These are phyloP conservation scores for Pythium insidiosum DNA, from an alignment of 352 stramenopile genomes.

Conservation along the genomic window DNA sequence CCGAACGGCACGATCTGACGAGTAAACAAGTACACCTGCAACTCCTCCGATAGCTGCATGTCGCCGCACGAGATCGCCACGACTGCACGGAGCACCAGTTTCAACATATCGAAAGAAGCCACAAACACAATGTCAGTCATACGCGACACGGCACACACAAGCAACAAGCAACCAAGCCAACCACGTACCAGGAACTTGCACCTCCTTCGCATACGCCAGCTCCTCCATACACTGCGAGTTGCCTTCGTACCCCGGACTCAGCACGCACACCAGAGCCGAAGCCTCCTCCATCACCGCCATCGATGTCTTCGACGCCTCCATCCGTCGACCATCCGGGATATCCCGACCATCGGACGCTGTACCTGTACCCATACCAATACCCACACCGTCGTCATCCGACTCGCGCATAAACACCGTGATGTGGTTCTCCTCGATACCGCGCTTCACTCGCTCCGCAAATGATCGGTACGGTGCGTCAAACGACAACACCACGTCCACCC, in stretches of 20 bases:
- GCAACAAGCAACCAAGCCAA: neutral
- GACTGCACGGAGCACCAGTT: slow-evolving; percentile 15
- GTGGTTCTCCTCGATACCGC: slow-evolving; percentile 61
- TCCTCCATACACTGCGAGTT: slow-evolving; percentile 72
- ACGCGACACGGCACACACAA: neutral
- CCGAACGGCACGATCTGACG: slow-evolving; percentile 74
- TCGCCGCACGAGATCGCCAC: slow-evolving; percentile 62
- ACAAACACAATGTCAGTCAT: too few relatives aligned
- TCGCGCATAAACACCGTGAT: slow-evolving; percentile 71
- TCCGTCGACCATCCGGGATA: too few relatives aligned
- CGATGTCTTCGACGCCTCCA: too few relatives aligned
- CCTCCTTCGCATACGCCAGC: slow-evolving; percentile 61
- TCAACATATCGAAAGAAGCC: too few relatives aligned
- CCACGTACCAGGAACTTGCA: slow-evolving; percentile 31
- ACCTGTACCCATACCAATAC: too few relatives aligned
- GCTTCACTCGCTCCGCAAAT: slow-evolving; percentile 54
- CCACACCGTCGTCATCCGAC: slow-evolving; percentile 26
- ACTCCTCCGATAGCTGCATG: slow-evolving; percentile 49
- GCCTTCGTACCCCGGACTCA: slow-evolving; percentile 58
- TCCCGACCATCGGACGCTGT: too few relatives aligned
- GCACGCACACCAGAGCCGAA: slow-evolving; percentile 61
- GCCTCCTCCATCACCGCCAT: slow-evolving; percentile 52
- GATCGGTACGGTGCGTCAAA: slow-evolving; percentile 57
- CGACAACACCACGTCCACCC: slow-evolving; percentile 72
- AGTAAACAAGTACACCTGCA: slow-evolving; percentile 74